A percentile compares a stretch with the other conserved stretches of the same genome.
phyloP scores from a whole-genome alignment of 495 filamentous ascomycete species.

The Xylaria cubensis region DNA sequence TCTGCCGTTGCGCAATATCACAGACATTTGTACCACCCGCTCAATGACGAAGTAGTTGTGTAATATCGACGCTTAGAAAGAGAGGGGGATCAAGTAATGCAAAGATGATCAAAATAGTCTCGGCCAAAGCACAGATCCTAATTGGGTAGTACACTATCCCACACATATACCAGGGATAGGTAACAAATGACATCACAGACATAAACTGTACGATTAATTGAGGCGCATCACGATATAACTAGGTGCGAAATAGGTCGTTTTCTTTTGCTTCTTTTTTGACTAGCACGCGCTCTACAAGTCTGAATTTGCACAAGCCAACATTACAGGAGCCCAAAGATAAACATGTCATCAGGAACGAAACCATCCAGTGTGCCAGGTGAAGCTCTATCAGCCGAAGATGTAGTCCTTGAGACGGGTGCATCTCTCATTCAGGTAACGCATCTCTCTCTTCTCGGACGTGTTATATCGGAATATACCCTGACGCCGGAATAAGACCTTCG shows the following conservation, averaged over 20 bases:
- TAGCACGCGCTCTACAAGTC: neutral
- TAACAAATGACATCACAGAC: conserved; percentile 12
- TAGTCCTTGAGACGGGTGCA: conserved; percentile 40
- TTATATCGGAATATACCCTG: conserved; percentile 14
- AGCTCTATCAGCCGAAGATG: conserved; percentile 31
- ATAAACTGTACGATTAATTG: neutral
- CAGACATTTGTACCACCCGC: neutral
- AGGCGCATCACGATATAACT: neutral
- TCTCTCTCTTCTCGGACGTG: neutral
- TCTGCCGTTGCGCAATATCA: neutral
- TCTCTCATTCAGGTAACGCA: conserved; percentile 35
- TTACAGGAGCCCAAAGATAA: neutral
- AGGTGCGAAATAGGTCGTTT: neutral
- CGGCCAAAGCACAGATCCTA: neutral
- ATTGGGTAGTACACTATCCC: neutral
- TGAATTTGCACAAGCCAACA: neutral
- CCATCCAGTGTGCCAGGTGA: conserved; percentile 34
- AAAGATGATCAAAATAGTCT: neutral
- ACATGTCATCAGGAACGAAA: conserved; percentile 25
- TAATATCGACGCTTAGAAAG: neutral
- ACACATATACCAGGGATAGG: neutral
- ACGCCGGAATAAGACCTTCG: conserved; percentile 63
- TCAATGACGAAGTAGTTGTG: neutral
- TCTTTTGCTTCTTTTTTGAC: neutral
- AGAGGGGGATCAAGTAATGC: neutral